Evolutionary conservation across 257 asterid species (phyloP).

Genomic region (Galeopsis tetrahit): DNA sequence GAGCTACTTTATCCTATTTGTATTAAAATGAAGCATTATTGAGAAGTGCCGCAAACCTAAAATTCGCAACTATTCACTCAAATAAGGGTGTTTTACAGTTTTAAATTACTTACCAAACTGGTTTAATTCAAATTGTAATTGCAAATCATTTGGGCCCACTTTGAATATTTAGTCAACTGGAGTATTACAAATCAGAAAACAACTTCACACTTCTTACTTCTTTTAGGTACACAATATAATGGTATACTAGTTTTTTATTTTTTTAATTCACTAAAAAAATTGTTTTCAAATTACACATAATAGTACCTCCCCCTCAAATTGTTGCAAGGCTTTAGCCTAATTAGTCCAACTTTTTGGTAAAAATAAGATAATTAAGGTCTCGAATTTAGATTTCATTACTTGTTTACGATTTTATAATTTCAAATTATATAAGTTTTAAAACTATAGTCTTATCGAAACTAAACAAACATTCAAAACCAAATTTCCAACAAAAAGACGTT

Average conservation of each 20-base stretch:
- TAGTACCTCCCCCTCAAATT: too few relatives aligned
- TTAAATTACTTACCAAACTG: slow-evolving; percentile 3
- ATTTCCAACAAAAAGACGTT: background rate
- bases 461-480: background rate
- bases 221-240: too few relatives aligned
- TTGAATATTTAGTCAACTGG: slow-evolving; percentile 4
- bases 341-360: too few relatives aligned
- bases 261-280: too few relatives aligned
- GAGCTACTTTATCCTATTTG: too few relatives aligned
- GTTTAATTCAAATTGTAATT: background rate
- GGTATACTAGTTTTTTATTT: too few relatives aligned
- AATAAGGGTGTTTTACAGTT: background rate
- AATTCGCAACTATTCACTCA: background rate
- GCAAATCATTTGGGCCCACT: slow-evolving; percentile 1
- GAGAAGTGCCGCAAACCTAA: background rate
- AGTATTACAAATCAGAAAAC: slow-evolving; percentile 20
- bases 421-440: background rate
- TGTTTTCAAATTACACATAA: too few relatives aligned
- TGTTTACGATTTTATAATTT: background rate
- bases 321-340: too few relatives aligned
- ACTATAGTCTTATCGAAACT: background rate
- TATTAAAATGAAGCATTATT: background rate
- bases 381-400: background rate
- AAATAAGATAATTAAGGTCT: background rate
- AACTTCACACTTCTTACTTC: slow-evolving; percentile 1